These are phyloP conservation scores for Starmerella lactis-condensi DNA, from an alignment of 805 yeast genomes.

Conservation along the genomic window DNA sequence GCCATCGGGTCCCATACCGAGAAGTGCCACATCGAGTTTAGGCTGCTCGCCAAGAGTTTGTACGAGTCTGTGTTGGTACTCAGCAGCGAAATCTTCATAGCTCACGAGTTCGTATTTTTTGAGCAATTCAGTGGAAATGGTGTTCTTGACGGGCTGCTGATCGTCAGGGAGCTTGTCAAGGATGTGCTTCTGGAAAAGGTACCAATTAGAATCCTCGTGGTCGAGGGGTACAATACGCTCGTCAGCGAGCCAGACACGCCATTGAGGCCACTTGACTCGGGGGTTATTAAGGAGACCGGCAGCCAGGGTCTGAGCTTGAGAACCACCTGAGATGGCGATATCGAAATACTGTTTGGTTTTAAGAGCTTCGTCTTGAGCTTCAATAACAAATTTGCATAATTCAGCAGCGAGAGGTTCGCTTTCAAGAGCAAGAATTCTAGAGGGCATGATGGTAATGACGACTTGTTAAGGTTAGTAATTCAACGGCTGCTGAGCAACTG, in stretches of 20 bases:
- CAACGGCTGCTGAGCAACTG: no score
- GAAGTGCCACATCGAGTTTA: constrained; percentile 42
- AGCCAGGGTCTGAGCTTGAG: constrained; percentile 52
- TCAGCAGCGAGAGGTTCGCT: constrained; percentile 44
- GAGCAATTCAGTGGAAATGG: constrained; percentile 37
- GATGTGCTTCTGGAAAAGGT: constrained; percentile 50
- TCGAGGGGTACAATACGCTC: constrained; percentile 75
- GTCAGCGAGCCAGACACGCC: constrained; percentile 66
- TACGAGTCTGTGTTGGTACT: constrained; percentile 45
- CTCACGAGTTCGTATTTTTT: constrained; percentile 4
- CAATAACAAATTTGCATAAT: constrained; percentile 44
- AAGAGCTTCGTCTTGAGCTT: constrained; percentile 44
- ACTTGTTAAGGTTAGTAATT: no score
- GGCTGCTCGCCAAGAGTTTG: constrained; percentile 22
- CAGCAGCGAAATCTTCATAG: constrained; percentile 18
- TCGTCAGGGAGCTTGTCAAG: constrained; percentile 26
- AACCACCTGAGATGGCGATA: constrained; percentile 82
- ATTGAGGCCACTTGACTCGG: constrained; percentile 21
- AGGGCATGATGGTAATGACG: constrained; percentile 6
- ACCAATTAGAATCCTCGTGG: constrained; percentile 72
- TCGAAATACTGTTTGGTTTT: constrained; percentile 31
- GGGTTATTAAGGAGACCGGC: constrained; percentile 46
- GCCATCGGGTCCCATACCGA: constrained; percentile 94
- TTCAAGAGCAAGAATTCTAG: constrained; percentile 22
- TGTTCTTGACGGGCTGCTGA: constrained; percentile 12